phyloP scores from a whole-genome alignment of 2,329 filamentous ascomycete genomes.

The Chaetomium strumarium region DNA sequence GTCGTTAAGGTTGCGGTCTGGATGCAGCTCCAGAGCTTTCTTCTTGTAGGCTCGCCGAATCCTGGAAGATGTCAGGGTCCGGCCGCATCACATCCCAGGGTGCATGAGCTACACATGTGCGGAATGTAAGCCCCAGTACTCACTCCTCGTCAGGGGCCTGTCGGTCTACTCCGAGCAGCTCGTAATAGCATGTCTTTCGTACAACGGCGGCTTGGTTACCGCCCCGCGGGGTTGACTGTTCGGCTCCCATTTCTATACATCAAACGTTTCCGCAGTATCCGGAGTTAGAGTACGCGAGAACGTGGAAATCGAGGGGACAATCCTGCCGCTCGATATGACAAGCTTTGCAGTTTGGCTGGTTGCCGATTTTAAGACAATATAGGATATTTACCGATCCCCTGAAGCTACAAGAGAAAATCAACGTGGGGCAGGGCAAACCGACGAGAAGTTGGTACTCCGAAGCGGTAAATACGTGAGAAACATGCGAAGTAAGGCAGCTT shows the following conservation, averaged over 20 bases:
- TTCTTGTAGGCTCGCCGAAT: slow-evolving; percentile 90
- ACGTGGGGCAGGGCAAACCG: too few species aligned
- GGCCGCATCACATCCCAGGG: neutral
- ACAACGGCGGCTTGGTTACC: slow-evolving; percentile 23
- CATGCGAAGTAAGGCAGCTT: too few species aligned
- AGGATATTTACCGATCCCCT: too few species aligned
- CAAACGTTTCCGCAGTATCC: too few species aligned
- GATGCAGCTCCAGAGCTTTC: slow-evolving; percentile 89
- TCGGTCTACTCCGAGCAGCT: slow-evolving; percentile 68
- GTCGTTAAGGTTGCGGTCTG: slow-evolving; percentile 86
- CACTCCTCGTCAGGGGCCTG: slow-evolving; percentile 77
- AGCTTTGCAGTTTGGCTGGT: too few species aligned
- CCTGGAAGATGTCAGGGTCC: slow-evolving; percentile 36
- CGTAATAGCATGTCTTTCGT: slow-evolving; percentile 75
- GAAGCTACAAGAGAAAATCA: too few species aligned
- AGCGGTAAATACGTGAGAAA: too few species aligned
- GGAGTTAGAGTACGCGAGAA: neutral
- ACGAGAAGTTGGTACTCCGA: too few species aligned
- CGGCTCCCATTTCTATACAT: slow-evolving; percentile 43
- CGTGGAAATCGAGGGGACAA: too few species aligned
- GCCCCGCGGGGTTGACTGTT: slow-evolving; percentile 45
- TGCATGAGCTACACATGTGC: neutral
- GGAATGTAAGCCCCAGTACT: slow-evolving; percentile 23
- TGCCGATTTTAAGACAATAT: too few species aligned
- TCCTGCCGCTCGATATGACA: too few species aligned